These are phyloP conservation scores for Colletotrichum higginsianum DNA, from an alignment of 2,329 filamentous ascomycete genomes.

Conservation along the genomic window DNA sequence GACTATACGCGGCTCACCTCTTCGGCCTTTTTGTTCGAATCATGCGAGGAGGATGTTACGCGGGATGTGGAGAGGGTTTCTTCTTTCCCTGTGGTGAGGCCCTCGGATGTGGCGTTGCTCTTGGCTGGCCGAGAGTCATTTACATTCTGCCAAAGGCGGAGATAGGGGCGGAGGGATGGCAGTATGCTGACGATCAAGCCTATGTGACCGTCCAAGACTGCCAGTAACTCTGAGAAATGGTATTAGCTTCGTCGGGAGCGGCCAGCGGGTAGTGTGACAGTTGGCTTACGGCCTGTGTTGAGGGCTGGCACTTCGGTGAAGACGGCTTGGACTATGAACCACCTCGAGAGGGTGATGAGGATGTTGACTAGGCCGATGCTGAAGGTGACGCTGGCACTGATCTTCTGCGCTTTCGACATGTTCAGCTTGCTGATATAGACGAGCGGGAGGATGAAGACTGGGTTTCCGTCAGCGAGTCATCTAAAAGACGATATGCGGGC, in stretches of 20 bases:
- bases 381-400: neutral
- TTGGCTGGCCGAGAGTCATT: neutral
- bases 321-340: neutral
- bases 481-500: neutral
- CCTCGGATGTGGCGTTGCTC: neutral
- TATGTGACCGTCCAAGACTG: neutral
- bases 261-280: accelerated
- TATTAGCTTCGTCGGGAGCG: neutral
- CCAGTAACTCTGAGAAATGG: neutral
- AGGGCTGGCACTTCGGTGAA: neutral
- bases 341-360: neutral
- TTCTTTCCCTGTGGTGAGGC: neutral
- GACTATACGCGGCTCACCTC: too few species aligned
- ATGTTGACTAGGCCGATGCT: neutral
- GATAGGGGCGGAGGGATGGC: slow-evolving; percentile 7
- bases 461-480: neutral
- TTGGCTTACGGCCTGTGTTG: neutral
- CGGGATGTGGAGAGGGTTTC: neutral
- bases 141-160: neutral
- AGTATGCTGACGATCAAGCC: slow-evolving; percentile 5
- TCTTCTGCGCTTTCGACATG: neutral
- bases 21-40: neutral
- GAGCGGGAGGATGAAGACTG: slow-evolving; percentile 3
- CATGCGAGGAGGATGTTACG: neutral
- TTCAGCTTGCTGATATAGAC: slow-evolving; percentile 1